Percentiles rank a stretch among this genome's conserved stretches.
Evolutionary conservation across 2,329 filamentous ascomycete species (phyloP).

Genomic region (Aspergillus oerlinghausenensis): DNA sequence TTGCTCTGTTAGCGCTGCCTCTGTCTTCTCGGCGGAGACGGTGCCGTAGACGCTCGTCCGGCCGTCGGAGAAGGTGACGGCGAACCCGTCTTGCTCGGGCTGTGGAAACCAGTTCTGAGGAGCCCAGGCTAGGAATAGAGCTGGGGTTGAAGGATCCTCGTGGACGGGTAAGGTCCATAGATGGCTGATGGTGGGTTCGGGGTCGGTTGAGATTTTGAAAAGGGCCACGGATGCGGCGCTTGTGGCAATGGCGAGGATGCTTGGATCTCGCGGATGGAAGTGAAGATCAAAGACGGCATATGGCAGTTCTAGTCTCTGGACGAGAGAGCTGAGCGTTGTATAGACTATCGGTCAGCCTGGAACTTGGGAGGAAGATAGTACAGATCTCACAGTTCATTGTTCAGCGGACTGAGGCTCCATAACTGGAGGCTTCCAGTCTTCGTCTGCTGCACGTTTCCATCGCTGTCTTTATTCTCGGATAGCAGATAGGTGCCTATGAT

Average conservation of each 20-base stretch:
- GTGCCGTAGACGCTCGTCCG: slow-evolving; percentile 55
- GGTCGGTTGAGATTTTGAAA: slow-evolving; percentile 28
- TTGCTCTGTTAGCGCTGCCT: slow-evolving; percentile 9
- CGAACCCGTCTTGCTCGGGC: slow-evolving; percentile 48
- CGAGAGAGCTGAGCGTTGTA: slow-evolving; percentile 41
- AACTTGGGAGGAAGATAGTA: not conserved
- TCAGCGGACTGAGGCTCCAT: slow-evolving; percentile 48
- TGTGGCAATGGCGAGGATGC: slow-evolving; percentile 67
- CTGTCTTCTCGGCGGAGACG: slow-evolving; percentile 15
- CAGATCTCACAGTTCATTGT: slow-evolving; percentile 22
- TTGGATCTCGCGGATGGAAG: slow-evolving; percentile 59
- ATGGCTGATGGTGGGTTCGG: slow-evolving; percentile 26
- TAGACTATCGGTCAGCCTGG: slow-evolving; percentile 9
- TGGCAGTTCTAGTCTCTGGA: slow-evolving; percentile 59
- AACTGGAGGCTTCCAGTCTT: slow-evolving; percentile 71
- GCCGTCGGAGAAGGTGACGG: slow-evolving; percentile 67
- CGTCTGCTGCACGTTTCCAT: slow-evolving; percentile 46
- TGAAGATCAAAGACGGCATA: slow-evolving; percentile 82
- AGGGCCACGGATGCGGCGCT: slow-evolving; percentile 56
- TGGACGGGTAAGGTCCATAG: slow-evolving; percentile 47
- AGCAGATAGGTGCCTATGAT: slow-evolving; percentile 83
- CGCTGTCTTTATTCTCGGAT: slow-evolving; percentile 27
- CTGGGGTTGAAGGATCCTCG: slow-evolving; percentile 54
- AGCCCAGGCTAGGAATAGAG: slow-evolving; percentile 72
- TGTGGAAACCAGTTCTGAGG: slow-evolving; percentile 39